phyloP scores from a whole-genome alignment of 1,284 basidiomycete genomes.

The Tylopilus sp. region DNA sequence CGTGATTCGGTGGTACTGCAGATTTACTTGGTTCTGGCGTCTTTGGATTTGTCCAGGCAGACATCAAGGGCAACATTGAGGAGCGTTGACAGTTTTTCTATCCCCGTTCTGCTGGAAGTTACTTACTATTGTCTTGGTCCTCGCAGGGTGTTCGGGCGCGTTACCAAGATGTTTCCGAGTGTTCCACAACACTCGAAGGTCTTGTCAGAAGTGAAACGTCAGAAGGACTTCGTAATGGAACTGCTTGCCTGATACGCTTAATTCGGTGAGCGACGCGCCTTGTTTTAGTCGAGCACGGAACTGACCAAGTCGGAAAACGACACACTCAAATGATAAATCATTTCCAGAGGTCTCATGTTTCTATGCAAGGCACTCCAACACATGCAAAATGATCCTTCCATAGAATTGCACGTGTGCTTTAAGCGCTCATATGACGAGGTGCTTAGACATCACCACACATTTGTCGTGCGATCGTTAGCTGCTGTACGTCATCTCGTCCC shows the following conservation, averaged over 20 bases:
- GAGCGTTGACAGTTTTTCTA: slow-evolving; percentile 42
- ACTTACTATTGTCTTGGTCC: slow-evolving; percentile 13
- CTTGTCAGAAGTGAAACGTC: slow-evolving; percentile 67
- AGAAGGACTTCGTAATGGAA: slow-evolving; percentile 49
- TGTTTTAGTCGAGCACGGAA: slow-evolving; percentile 8
- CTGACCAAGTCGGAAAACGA: slow-evolving; percentile 4
- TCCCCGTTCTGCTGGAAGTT: slow-evolving; percentile 14
- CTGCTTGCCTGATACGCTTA: slow-evolving; percentile 73
- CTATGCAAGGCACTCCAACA: slow-evolving; percentile 63
- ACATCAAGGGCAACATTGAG: slow-evolving; percentile 85
- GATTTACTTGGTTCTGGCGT: slow-evolving; percentile 86
- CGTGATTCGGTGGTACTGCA: slow-evolving; percentile 32
- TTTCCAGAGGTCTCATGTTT: slow-evolving; percentile 29
- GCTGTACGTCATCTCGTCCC: slow-evolving; percentile 53
- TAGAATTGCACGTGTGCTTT: slow-evolving; percentile 83
- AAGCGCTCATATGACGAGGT: slow-evolving; percentile 82
- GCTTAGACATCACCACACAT: slow-evolving; percentile 80
- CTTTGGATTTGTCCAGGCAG: slow-evolving; percentile 87
- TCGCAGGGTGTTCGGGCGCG: slow-evolving; percentile 76
- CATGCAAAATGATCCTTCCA: slow-evolving; percentile 63
- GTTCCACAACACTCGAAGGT: slow-evolving; percentile 73
- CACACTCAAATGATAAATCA: slow-evolving; percentile 1
- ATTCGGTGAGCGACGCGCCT: slow-evolving; percentile 53
- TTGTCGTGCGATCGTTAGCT: slow-evolving; percentile 82
- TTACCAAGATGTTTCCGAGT: slow-evolving; percentile 51